Evolutionary conservation across 1,139 yeast species (phyloP).

Genomic region (Taphrina populina): DNA sequence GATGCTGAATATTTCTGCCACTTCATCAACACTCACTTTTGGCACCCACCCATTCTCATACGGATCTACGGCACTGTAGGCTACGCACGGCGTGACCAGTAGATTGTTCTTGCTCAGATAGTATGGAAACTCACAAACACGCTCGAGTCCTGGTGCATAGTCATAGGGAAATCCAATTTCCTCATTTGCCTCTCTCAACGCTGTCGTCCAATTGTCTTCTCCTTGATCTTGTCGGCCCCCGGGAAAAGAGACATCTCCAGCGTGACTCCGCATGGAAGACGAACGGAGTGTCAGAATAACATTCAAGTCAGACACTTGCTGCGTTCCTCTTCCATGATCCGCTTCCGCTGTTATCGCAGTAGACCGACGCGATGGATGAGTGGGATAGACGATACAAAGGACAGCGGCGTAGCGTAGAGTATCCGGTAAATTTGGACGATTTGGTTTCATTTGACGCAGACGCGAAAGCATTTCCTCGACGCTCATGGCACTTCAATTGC

Average conservation of each 20-base stretch:
- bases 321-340: neutral
- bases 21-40: conserved; percentile 41
- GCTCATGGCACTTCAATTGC: neutral
- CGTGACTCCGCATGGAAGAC: conserved; percentile 63
- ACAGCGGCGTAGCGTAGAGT: conserved; percentile 24
- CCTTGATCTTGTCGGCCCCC: conserved; percentile 73
- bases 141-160: conserved; percentile 49
- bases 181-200: conserved; percentile 80
- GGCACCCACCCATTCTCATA: conserved; percentile 49
- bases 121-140: conserved; percentile 54
- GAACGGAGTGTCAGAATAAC: conserved; percentile 78
- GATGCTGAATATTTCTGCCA: conserved; percentile 44
- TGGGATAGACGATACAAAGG: conserved; percentile 15
- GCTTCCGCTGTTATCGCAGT: neutral
- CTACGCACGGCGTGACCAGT: conserved; percentile 80
- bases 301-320: conserved; percentile 61
- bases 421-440: conserved; percentile 7
- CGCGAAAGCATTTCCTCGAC: conserved; percentile 18
- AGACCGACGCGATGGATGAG: neutral
- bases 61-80: conserved; percentile 51
- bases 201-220: conserved; percentile 69
- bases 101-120: conserved; percentile 75
- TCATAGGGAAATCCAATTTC: conserved; percentile 72
- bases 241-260: conserved; percentile 86
- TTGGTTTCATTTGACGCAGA: conserved; percentile 8